Evolutionary conservation across 202 grass and related monocot species (phyloP).

Genomic region (Hordeum pubiflorum): DNA sequence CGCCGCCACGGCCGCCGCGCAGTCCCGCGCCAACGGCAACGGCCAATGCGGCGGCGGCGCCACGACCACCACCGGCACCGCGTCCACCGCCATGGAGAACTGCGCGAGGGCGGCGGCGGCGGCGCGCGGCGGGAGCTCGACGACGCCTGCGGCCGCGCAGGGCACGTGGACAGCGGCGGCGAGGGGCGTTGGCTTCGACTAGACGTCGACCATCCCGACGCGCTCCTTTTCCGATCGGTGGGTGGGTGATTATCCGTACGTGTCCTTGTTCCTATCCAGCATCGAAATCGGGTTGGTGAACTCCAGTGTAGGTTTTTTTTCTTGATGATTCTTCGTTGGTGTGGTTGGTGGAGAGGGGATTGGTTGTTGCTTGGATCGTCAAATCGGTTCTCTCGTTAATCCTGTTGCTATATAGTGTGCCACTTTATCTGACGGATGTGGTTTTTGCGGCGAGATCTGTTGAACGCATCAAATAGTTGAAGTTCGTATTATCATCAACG

Average conservation of each 20-base stretch:
- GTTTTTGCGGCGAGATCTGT: not conserved
- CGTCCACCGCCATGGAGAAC: not conserved
- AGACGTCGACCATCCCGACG: not conserved
- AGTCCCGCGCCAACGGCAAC: not conserved
- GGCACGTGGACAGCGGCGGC: not conserved
- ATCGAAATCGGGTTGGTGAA: not conserved
- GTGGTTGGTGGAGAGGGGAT: not conserved
- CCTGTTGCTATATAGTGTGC: not conserved
- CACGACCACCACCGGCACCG: not conserved
- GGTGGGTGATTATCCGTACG: not conserved
- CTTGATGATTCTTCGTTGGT: not conserved
- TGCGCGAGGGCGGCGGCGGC: not conserved
- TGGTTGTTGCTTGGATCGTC: not conserved
- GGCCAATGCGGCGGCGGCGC: not conserved
- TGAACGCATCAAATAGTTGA: not conserved
- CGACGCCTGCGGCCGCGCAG: not conserved
- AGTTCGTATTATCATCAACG: not conserved
- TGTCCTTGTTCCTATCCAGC: not conserved
- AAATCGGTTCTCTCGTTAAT: not conserved
- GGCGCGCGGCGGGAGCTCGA: not conserved
- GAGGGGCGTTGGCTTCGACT: conserved; percentile 23
- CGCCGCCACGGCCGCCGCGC: conserved; percentile 4
- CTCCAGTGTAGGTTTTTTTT: not conserved
- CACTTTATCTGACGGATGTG: not conserved
- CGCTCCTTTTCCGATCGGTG: not conserved